Base-by-base conservation (phyloP, 1,284 basidiomycete genomes). In the Vanrija sp. region DNA sequence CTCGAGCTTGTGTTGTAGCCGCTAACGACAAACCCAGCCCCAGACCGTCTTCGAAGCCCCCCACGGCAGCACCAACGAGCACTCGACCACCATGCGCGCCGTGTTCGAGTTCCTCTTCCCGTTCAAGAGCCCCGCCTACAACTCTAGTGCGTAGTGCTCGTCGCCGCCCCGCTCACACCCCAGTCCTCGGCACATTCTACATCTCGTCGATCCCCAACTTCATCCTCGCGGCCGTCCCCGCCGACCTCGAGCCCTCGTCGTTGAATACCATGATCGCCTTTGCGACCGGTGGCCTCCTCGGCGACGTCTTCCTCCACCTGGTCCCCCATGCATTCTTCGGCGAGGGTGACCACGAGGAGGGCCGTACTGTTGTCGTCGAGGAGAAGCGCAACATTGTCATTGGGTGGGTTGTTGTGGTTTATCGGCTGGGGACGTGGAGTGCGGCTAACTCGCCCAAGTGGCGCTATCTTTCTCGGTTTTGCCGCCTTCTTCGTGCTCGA, bases 181-280 rank as follows among this genome's bases (percentile, higher is more conserved):
- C 61, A 83, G 83, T 93, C 58, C 79, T 92, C 39, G 89, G 87
- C 59, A 92, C 89, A 27, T 91, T 92, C 79, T 92, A 93, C 78
- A 92, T 92, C 72, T 91, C 88, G 80, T 92, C 89, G 41, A 83
- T 92, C 51, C 90, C 89, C 49, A 94, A 94, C 77, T 88, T 93
- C 66, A 90, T 94, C 63, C 84, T 94, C 46, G 86, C 88, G 8
- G 89, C 91, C 69, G 92, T 93, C 59, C 89, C 89, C 22, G 85
- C 87, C 44, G 80, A 89, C 69, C 89, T 93, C 64, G 84, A 86
- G 73, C 80, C 82, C 15, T 81, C 88, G 68, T 90, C 88, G 41
- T 80, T 93, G 52, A 92, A 92, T 67, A 91, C 87, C 7, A 92
- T 93, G 89, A 92, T 76, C 27, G 60, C 73, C 38, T 75, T 73